Evolutionary conservation across 768 basidiomycete genomes (phyloP).

Genomic region (Mycena venus): DNA sequence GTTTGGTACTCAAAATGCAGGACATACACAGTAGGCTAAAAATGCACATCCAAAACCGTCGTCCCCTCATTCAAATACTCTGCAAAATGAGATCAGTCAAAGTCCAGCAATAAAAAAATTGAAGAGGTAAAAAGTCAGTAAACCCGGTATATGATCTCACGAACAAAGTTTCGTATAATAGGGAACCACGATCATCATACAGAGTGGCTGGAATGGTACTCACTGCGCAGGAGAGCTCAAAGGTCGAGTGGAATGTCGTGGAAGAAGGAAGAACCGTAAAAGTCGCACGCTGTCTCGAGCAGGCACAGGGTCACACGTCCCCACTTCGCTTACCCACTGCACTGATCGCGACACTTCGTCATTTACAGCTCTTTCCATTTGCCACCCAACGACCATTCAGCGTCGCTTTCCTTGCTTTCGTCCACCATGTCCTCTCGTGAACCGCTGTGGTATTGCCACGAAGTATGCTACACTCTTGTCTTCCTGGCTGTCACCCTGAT

Average conservation of each 20-base stretch:
- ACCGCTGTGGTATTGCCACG: slow-evolving; percentile 85
- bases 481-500: slow-evolving; percentile 10
- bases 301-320: background rate
- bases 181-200: slow-evolving; percentile 70
- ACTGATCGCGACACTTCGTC: slow-evolving; percentile 18
- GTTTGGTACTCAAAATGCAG: too few species aligned
- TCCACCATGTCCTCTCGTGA: slow-evolving; percentile 75
- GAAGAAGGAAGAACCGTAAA: background rate
- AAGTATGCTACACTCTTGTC: slow-evolving; percentile 57
- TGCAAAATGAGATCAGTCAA: slow-evolving; percentile 17
- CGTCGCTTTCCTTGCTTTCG: slow-evolving; percentile 22
- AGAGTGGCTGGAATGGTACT: slow-evolving; percentile 34
- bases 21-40: background rate
- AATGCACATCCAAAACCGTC: too few species aligned
- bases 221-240: slow-evolving; percentile 24
- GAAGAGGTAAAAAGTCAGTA: slow-evolving; percentile 49
- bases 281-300: too few species aligned
- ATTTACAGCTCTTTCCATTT: slow-evolving; percentile 14
- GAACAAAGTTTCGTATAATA: slow-evolving; percentile 66
- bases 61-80: background rate
- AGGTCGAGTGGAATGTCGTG: background rate
- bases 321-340: background rate
- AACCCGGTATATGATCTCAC: slow-evolving; percentile 62
- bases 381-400: too few species aligned
- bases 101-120: background rate